These are phyloP conservation scores for Vigna unguiculata DNA, from an alignment of 306 rosid genomes.

Conservation along the genomic window DNA sequence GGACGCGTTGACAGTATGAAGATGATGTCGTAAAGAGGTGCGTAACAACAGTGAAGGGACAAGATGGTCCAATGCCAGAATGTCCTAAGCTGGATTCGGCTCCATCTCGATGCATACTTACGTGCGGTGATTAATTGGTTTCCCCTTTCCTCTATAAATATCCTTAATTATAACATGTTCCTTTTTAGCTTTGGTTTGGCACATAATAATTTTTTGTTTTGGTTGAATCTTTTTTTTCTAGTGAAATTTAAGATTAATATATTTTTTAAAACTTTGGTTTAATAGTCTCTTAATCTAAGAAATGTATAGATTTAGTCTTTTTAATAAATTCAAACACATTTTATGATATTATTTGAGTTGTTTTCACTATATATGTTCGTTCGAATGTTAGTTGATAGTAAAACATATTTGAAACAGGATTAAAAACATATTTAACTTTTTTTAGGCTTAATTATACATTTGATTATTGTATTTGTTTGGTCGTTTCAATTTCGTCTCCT, in stretches of 20 bases:
- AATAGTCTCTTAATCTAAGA: too few relatives aligned
- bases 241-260: background rate
- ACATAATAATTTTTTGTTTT: background rate
- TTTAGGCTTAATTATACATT: too few relatives aligned
- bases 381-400: too few relatives aligned
- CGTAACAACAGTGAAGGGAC: constrained; percentile 34
- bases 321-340: too few relatives aligned
- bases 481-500: too few relatives aligned
- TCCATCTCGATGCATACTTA: background rate
- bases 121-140: background rate
- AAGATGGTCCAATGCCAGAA: constrained; percentile 49
- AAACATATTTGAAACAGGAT: too few relatives aligned
- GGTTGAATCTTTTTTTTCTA: background rate
- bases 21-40: constrained; percentile 16
- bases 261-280: too few relatives aligned
- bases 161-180: background rate
- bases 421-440: too few relatives aligned
- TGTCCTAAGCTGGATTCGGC: constrained; percentile 34
- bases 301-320: too few relatives aligned
- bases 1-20: background rate
- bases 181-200: background rate
- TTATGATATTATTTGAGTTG: too few relatives aligned
- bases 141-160: background rate
- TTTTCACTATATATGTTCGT: too few relatives aligned
- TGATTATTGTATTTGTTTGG: too few relatives aligned